Evolutionary conservation across 768 basidiomycete genomes (phyloP).

Genomic region (Infundibulicybe gibba): DNA sequence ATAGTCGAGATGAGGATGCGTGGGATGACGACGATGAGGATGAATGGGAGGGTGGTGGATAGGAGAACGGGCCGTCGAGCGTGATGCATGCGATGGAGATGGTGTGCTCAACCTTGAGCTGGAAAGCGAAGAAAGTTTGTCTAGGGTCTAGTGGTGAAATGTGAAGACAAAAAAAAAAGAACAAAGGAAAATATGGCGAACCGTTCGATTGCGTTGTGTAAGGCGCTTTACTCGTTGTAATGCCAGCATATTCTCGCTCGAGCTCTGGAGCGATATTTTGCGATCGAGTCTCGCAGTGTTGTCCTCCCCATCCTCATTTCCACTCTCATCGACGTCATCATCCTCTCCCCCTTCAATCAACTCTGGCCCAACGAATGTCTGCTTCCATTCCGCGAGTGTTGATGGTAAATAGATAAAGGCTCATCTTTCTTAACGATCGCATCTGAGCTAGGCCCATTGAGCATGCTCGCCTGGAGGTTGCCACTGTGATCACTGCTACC

Average conservation of each 20-base stretch:
- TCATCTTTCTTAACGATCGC: not conserved
- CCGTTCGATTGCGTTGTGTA: conserved; percentile 71
- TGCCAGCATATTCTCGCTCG: conserved; percentile 54
- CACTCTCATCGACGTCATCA: conserved; percentile 40
- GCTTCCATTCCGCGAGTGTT: conserved; percentile 17
- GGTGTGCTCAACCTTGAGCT: conserved; percentile 59
- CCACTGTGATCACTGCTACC: conserved; percentile 23
- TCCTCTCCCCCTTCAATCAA: conserved; percentile 48
- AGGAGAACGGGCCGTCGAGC: conserved; percentile 19
- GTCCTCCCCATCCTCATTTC: conserved; percentile 61
- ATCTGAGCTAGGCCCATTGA: conserved; percentile 27
- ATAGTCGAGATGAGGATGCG: conserved; percentile 26
- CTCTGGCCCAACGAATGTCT: conserved; percentile 23
- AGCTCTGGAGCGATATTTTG: conserved; percentile 19
- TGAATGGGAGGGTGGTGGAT: conserved; percentile 33
- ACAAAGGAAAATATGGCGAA: conserved; percentile 29
- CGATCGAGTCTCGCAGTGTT: conserved; percentile 41
- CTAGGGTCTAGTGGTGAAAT: conserved; percentile 44
- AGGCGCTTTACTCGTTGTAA: conserved; percentile 69
- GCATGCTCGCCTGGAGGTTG: conserved; percentile 22
- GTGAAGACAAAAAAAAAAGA: conserved; percentile 8
- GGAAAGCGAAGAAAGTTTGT: conserved; percentile 61
- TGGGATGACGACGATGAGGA: conserved; percentile 26
- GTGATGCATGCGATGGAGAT: conserved; percentile 16
- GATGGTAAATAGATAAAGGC: too few relatives aligned